Conservation (phyloP, 106 monocot genomes). For the Dioscorea dumetorum region DNA sequence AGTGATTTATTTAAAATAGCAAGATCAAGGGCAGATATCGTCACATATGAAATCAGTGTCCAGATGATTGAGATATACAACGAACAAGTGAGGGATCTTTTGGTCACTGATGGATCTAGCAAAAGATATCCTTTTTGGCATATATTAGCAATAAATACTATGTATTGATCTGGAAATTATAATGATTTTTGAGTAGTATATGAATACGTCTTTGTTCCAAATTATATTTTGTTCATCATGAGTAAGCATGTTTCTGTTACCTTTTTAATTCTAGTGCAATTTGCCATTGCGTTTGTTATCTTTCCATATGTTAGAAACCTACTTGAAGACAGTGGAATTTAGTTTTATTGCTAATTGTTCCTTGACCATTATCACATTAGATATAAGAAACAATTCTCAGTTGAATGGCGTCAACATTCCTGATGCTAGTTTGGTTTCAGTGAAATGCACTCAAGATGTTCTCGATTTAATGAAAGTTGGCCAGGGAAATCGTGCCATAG, state of each 20-base stretch:
- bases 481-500: conserved; percentile 32
- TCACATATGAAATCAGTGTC: conserved; percentile 37
- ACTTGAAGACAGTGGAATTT: no score
- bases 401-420: conserved; percentile 48
- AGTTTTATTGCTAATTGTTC: neutral
- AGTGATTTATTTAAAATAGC: conserved; percentile 55
- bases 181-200: no score
- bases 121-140: conserved; percentile 56
- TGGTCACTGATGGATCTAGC: conserved; percentile 33
- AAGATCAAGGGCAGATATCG: conserved; percentile 15
- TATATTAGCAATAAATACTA: no score
- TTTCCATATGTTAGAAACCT: neutral
- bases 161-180: no score
- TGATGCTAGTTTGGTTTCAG: conserved; percentile 38
- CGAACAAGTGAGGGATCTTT: conserved; percentile 64
- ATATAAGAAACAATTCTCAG: conserved; percentile 39
- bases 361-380: conserved; percentile 37
- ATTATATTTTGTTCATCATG: no score
- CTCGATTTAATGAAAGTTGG: conserved; percentile 55
- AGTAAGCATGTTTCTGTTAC: no score
- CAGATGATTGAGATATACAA: conserved; percentile 78
- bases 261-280: neutral
- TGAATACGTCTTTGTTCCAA: no score
- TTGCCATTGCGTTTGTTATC: neutral
- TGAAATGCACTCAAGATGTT: conserved; percentile 44